phyloP scores from a whole-genome alignment of 352 stramenopile species.

The Phytopythium montanum region DNA sequence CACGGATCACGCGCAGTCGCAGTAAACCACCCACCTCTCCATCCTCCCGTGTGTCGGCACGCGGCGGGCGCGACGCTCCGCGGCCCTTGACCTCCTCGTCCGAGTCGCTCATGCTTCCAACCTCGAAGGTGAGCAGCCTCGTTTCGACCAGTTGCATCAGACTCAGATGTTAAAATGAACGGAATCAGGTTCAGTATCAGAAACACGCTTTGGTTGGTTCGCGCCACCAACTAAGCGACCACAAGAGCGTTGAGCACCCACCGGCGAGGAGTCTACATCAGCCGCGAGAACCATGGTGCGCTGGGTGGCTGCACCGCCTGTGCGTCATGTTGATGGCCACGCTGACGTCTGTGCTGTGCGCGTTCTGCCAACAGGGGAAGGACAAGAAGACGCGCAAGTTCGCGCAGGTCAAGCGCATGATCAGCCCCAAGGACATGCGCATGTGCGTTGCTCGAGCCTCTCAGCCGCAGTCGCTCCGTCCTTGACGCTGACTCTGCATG shows the following conservation, averaged over 20 bases:
- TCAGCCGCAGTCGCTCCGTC: background rate
- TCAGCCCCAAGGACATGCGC: conserved; percentile 96
- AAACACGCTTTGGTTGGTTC: conserved; percentile 4
- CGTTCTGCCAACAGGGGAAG: conserved; percentile 80
- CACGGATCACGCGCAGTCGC: background rate
- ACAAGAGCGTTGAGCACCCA: background rate
- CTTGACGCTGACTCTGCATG: background rate
- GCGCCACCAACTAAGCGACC: background rate
- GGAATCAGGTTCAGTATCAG: background rate
- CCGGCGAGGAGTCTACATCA: background rate
- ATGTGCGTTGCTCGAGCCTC: conserved; percentile 68
- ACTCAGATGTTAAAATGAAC: background rate
- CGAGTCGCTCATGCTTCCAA: conserved; percentile 4
- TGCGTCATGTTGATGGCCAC: background rate
- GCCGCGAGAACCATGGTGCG: conserved; percentile 8
- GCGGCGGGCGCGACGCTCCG: background rate
- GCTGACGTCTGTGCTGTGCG: background rate
- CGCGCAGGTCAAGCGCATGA: conserved; percentile 97
- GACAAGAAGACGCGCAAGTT: conserved; percentile 99
- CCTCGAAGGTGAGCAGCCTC: too few relatives aligned
- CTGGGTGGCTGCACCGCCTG: background rate
- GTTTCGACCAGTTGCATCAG: background rate
- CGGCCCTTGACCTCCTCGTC: background rate
- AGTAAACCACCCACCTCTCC: background rate
- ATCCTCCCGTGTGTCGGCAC: background rate